Evolutionary conservation across 495 filamentous ascomycete genomes (phyloP), one percentile per base, ranked within the genome.

Genomic region (Hyphodiscus hymeniophilus): DNA sequence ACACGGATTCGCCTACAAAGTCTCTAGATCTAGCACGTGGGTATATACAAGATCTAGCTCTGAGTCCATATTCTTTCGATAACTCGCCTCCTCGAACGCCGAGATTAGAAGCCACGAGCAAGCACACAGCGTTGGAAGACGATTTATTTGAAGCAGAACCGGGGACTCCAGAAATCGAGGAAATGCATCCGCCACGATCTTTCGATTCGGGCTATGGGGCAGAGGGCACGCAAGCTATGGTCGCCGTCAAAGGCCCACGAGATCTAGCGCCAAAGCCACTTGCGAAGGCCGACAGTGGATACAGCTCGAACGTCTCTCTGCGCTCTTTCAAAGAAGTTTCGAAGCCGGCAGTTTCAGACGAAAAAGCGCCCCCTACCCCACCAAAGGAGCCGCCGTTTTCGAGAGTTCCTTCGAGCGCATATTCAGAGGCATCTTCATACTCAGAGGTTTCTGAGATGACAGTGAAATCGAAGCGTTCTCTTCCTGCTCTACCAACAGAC

Each of bases 241-340:
- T 1, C 8, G 18, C 3, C 3, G 17, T 34, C 4, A 48, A 45
- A 28, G 40, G 38, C 16, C 40, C 48, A 3, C 13, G 20, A 18
- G 56, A 69, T 17, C 45, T 22, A 17, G 54, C 60, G 2, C 60
- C 63, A 26, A 70, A 68, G 31, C 57, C 65, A 10, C 50, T 75
- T 15, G 64, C 70, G 7, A 77, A 77, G 38, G 71, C 72, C 23
- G 73, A 78, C 46, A 75, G 71, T n/a, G 75, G 75, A 16, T 78
- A 78, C 41, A 73, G 73, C 54, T 76, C 72, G 5, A 74, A 68
- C 42, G 63, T 71, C 3, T 76, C 73, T 12, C 51, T 73, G 17
- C 64, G 67, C 16, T 74, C 72, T 0, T 66, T 74, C 35, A 64
- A 67, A 50, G 53, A 35, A 15, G 47, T 56, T 15, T 8, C 35